These are phyloP conservation scores for Trichophyton benhamiae DNA, from an alignment of 2,329 filamentous ascomycete species.

Conservation along the genomic window DNA sequence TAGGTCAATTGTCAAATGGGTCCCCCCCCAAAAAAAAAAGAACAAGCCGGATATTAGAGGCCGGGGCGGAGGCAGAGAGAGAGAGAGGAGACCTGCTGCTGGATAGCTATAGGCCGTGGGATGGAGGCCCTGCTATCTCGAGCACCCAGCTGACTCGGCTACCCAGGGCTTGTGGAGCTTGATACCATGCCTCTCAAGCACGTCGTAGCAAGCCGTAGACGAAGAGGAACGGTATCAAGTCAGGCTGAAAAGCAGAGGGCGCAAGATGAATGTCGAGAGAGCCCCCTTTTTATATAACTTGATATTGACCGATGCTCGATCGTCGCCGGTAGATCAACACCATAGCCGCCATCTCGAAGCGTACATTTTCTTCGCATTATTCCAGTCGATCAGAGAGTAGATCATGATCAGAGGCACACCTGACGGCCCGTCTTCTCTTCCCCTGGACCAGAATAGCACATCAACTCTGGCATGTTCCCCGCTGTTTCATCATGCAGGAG, in stretches of 20 bases:
- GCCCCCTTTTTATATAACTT: not conserved
- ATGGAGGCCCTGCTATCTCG: not conserved
- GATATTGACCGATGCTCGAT: not conserved
- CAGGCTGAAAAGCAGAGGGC: too few relatives aligned
- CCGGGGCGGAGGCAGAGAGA: not conserved
- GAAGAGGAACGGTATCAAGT: not conserved
- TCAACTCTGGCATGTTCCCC: not conserved
- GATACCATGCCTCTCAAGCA: not conserved
- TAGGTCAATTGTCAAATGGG: too few relatives aligned
- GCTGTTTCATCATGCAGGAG: not conserved
- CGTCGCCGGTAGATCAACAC: not conserved
- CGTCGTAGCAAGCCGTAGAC: not conserved
- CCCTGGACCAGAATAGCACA: too few relatives aligned
- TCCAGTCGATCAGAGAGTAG: not conserved
- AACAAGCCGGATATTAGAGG: not conserved
- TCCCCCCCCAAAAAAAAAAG: too few relatives aligned
- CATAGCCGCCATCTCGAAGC: not conserved
- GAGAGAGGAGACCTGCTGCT: not conserved
- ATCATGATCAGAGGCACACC: not conserved
- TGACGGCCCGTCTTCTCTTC: too few relatives aligned
- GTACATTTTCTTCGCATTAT: too few relatives aligned
- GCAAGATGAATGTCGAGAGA: not conserved
- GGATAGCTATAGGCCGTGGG: not conserved
- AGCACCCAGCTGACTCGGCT: not conserved
- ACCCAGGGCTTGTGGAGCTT: conserved; percentile 2